These are phyloP conservation scores for Amanita muscaria DNA, from an alignment of 768 basidiomycete species.

Conservation along the genomic window DNA sequence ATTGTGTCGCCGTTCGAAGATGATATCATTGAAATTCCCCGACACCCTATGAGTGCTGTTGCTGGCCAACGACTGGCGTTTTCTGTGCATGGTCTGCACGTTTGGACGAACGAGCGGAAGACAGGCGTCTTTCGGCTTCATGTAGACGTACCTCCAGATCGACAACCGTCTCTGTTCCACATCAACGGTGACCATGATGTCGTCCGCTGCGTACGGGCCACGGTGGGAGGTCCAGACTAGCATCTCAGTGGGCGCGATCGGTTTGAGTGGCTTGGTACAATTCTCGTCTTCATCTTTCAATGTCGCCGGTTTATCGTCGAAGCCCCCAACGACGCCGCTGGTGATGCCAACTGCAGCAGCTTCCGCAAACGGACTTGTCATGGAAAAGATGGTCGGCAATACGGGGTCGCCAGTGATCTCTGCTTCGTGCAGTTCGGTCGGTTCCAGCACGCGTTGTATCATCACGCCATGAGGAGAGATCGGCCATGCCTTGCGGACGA, in stretches of 20 bases:
- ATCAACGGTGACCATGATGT: slow-evolving; percentile 53
- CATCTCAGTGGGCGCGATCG: slow-evolving; percentile 56
- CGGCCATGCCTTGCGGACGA: slow-evolving; percentile 73
- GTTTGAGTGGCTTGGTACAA: slow-evolving; percentile 38
- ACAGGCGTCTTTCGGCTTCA: slow-evolving; percentile 50
- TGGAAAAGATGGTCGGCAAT: slow-evolving; percentile 74
- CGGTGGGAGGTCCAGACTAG: slow-evolving; percentile 49
- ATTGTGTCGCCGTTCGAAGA: slow-evolving; percentile 24
- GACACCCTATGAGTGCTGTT: slow-evolving; percentile 31
- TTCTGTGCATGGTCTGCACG: slow-evolving; percentile 12
- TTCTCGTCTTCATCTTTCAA: slow-evolving; percentile 51
- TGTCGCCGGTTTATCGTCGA: slow-evolving; percentile 22
- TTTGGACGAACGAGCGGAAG: slow-evolving; percentile 23
- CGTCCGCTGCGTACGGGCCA: slow-evolving; percentile 29
- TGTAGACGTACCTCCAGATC: slow-evolving; percentile 66
- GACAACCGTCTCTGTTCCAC: slow-evolving; percentile 43
- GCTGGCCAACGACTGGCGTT: slow-evolving; percentile 31
- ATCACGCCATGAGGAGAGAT: slow-evolving; percentile 71
- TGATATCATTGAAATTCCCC: slow-evolving; percentile 26
- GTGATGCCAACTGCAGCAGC: slow-evolving; percentile 64
- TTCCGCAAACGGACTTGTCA: slow-evolving; percentile 72
- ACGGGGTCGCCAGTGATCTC: slow-evolving; percentile 54
- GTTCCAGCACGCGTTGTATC: slow-evolving; percentile 66
- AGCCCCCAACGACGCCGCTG: slow-evolving; percentile 45
- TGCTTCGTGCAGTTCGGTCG: slow-evolving; percentile 57